phyloP scores from a whole-genome alignment of 257 asterid genomes.

The Euphrasia confusa region DNA sequence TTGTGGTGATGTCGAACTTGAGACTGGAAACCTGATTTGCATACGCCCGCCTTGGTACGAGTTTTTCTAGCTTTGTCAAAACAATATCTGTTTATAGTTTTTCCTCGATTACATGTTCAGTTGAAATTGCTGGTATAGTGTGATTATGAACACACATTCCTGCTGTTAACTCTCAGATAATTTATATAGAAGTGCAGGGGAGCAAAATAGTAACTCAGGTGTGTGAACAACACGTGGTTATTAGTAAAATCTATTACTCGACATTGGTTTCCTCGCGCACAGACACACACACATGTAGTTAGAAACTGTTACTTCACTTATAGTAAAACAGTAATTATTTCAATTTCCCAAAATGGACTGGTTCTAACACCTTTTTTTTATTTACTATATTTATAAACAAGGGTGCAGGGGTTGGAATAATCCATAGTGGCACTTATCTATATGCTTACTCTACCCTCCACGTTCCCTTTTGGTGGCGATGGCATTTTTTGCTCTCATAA shows the following conservation, averaged over 20 bases:
- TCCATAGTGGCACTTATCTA: neutral
- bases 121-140: neutral
- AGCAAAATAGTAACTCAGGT: neutral
- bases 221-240: neutral
- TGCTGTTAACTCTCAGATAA: constrained; percentile 9
- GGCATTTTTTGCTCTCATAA: constrained; percentile 15
- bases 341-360: no score
- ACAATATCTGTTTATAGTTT: neutral
- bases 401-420: neutral
- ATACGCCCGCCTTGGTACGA: constrained; percentile 76
- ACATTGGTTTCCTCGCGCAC: neutral
- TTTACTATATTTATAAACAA: neutral
- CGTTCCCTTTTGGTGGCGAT: neutral
- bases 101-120: neutral
- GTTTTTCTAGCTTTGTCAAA: constrained; percentile 9
- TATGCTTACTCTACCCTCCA: constrained; percentile 12
- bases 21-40: constrained; percentile 58
- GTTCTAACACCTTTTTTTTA: no score
- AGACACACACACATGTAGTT: neutral
- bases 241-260: neutral
- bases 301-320: no score
- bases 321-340: no score
- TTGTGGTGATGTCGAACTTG: constrained; percentile 61
- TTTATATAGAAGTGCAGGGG: neutral
- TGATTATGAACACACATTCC: neutral